These are phyloP conservation scores for Melampsora occidentalis DNA, from an alignment of 1,284 basidiomycete genomes.

Conservation along the genomic window DNA sequence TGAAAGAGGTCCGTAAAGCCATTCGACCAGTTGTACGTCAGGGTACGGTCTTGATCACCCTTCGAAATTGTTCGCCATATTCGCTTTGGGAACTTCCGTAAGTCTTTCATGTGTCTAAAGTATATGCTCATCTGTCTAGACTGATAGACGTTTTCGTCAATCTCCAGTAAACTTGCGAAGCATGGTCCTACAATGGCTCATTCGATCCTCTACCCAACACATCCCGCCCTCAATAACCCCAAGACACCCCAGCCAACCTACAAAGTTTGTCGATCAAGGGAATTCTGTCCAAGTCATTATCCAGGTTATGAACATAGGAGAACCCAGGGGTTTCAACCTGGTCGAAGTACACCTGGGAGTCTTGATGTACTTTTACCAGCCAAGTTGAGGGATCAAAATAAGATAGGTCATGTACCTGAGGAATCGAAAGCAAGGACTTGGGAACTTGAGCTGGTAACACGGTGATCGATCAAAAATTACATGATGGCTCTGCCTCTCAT, in stretches of 20 bases:
- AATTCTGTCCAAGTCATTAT: conserved; percentile 61
- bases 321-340: background rate
- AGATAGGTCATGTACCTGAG: background rate
- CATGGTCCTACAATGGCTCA: conserved; percentile 60
- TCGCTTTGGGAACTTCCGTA: conserved; percentile 68
- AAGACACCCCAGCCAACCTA: conserved; percentile 64
- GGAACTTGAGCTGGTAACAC: conserved; percentile 5
- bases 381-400: background rate
- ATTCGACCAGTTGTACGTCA: conserved; percentile 5
- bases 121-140: conserved; percentile 49
- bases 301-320: conserved; percentile 10
- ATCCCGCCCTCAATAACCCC: conserved; percentile 48
- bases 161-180: conserved; percentile 63
- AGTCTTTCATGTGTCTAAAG: conserved; percentile 44
- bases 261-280: conserved; percentile 73
- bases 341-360: conserved; percentile 4
- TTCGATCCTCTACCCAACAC: conserved; percentile 51
- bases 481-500: too few relatives aligned
- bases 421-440: conserved; percentile 6
- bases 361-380: conserved; percentile 6
- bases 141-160: conserved; percentile 45
- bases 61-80: conserved; percentile 64
- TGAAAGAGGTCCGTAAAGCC: background rate
- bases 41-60: conserved; percentile 29
- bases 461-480: background rate